Conservation (phyloP, 495 filamentous ascomycete genomes). For the Penicillium nucicola region DNA sequence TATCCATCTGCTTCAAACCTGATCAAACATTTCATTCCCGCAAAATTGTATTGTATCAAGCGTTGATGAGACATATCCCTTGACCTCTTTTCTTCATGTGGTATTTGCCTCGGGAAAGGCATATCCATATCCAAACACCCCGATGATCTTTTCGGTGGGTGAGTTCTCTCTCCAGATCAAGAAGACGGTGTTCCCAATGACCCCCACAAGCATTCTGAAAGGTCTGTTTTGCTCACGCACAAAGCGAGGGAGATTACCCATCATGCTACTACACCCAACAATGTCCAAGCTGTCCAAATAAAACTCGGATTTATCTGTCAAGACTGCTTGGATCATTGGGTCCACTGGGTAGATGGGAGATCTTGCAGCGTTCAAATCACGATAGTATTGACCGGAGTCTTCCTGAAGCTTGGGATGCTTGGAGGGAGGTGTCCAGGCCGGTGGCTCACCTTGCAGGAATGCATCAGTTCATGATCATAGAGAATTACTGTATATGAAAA, state of each 20-base stretch:
- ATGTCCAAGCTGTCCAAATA: constrained; percentile 48
- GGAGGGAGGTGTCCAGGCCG: constrained; percentile 53
- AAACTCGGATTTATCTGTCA: constrained; percentile 33
- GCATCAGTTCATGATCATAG: neutral
- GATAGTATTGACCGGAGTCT: constrained; percentile 53
- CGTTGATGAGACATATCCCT: constrained; percentile 57
- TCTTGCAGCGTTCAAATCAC: constrained; percentile 60
- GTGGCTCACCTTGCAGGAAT: constrained; percentile 48
- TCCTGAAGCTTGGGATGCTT: constrained; percentile 34
- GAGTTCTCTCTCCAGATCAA: constrained; percentile 57
- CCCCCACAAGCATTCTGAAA: constrained; percentile 60
- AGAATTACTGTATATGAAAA: neutral
- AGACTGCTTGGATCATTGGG: constrained; percentile 51
- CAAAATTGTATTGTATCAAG: constrained; percentile 57
- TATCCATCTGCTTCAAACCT: constrained; percentile 66
- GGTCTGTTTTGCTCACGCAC: constrained; percentile 39
- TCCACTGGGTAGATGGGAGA: constrained; percentile 56
- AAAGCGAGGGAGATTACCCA: constrained; percentile 57
- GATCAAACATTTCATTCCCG: constrained; percentile 50
- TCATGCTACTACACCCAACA: constrained; percentile 58
- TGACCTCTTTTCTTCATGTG: constrained; percentile 48
- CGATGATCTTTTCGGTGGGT: constrained; percentile 47
- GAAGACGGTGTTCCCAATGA: constrained; percentile 59
- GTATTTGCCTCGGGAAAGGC: constrained; percentile 65
- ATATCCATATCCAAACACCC: constrained; percentile 59